These are phyloP conservation scores for Blumeria graminis DNA, from an alignment of 2,329 filamentous ascomycete genomes.

Conservation along the genomic window DNA sequence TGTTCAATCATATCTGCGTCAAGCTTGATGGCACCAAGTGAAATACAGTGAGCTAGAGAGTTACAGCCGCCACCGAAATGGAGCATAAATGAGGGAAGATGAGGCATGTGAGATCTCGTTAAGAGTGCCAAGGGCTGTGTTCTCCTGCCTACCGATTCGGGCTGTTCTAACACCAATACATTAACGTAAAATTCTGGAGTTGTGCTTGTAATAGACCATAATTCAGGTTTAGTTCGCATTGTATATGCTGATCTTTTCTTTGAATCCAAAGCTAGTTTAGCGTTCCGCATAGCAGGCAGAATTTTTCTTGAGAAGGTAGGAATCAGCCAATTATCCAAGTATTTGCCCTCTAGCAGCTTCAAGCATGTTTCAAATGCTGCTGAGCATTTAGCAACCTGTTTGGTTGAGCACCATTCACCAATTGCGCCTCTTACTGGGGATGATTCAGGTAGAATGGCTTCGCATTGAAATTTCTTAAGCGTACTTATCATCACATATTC, in stretches of 20 bases:
- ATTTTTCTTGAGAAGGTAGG: conserved; percentile 50
- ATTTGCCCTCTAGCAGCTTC: conserved; percentile 36
- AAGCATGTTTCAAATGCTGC: conserved; percentile 71
- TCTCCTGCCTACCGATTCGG: conserved; percentile 28
- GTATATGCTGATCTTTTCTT: conserved; percentile 51
- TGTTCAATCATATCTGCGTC: conserved; percentile 21
- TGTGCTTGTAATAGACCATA: conserved; percentile 34
- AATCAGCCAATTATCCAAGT: conserved; percentile 50
- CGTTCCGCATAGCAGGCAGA: conserved; percentile 68
- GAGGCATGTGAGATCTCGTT: conserved; percentile 39
- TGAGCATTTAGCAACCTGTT: conserved; percentile 61
- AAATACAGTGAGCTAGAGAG: conserved; percentile 29
- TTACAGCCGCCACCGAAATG: conserved; percentile 41
- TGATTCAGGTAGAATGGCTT: conserved; percentile 52
- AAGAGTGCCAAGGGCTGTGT: conserved; percentile 46
- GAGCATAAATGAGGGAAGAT: conserved; percentile 42
- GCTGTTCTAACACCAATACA: conserved; percentile 31
- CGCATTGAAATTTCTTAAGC: conserved; percentile 42
- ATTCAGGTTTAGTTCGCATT: conserved; percentile 54
- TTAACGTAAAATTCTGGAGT: conserved; percentile 35
- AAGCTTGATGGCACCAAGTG: conserved; percentile 23
- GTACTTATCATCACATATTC: conserved; percentile 37
- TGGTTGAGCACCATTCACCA: conserved; percentile 41
- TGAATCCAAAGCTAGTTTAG: conserved; percentile 53
- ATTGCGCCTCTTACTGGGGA: conserved; percentile 44